A percentile compares a stretch with the other conserved stretches of the same genome.
These are phyloP conservation scores for Clausena lansium DNA, from an alignment of 345 rosid genomes.

Conservation along the genomic window DNA sequence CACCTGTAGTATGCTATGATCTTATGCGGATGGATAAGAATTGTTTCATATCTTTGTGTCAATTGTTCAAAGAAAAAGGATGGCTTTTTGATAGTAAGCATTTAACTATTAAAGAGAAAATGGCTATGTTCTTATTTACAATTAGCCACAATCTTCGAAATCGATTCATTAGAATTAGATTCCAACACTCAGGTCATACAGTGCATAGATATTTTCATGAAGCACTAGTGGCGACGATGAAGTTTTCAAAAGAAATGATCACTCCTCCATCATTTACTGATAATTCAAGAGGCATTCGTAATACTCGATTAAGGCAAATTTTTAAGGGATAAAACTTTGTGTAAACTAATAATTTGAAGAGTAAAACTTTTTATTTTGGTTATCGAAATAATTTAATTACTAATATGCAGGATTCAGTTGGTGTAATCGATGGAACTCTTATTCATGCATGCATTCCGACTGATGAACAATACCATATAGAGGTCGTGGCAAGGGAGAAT, in stretches of 20 bases:
- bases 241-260: background rate
- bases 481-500: background rate
- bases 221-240: too few relatives aligned
- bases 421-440: background rate
- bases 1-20: background rate
- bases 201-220: background rate
- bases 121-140: background rate
- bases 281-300: background rate
- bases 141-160: background rate
- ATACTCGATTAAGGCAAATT: background rate
- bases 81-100: background rate
- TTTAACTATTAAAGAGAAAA: background rate
- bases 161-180: background rate
- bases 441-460: background rate
- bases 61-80: background rate
- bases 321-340: background rate
- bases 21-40: background rate
- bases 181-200: background rate
- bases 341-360: too few relatives aligned
- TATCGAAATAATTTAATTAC: background rate
- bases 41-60: background rate
- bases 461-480: too few relatives aligned
- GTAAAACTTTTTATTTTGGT: too few relatives aligned
- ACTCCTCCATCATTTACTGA: background rate
- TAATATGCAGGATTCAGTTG: too few relatives aligned